Evolutionary conservation across 2,329 filamentous ascomycete species (phyloP).

Genomic region (Albifimbria verrucaria): DNA sequence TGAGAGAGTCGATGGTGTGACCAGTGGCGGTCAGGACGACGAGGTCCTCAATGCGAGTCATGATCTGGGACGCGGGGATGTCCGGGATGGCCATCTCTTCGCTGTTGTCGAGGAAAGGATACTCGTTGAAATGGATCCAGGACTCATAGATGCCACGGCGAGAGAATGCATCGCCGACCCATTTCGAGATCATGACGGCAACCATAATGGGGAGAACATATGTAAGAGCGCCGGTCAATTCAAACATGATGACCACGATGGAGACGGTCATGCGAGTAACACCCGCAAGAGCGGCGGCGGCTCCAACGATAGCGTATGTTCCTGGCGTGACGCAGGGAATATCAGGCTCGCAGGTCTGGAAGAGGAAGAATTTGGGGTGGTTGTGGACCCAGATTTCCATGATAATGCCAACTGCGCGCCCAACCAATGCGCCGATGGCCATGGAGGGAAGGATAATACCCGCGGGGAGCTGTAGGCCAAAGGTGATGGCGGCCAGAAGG

Average conservation of each 20-base stretch:
- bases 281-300: slow-evolving; percentile 88
- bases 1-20: slow-evolving; percentile 78
- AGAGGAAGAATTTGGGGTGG: slow-evolving; percentile 73
- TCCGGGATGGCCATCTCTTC: slow-evolving; percentile 80
- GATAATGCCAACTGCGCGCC: slow-evolving; percentile 83
- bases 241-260: slow-evolving; percentile 99
- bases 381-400: slow-evolving; percentile 84
- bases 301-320: slow-evolving; percentile 94
- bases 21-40: slow-evolving; percentile 82
- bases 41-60: slow-evolving; percentile 90
- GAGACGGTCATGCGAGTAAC: slow-evolving; percentile 96
- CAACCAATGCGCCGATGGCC: slow-evolving; percentile 88
- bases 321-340: slow-evolving; percentile 86
- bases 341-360: slow-evolving; percentile 79
- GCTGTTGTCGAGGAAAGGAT: slow-evolving; percentile 90
- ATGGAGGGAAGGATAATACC: slow-evolving; percentile 96
- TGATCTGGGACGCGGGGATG: slow-evolving; percentile 80
- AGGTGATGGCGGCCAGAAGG: slow-evolving; percentile 81
- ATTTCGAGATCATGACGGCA: slow-evolving; percentile 96
- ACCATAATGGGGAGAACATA: slow-evolving; percentile 99
- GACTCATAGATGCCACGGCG: slow-evolving; percentile 93
- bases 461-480: slow-evolving; percentile 89
- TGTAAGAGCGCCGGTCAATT: slow-evolving; percentile 90
- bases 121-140: slow-evolving; percentile 95
- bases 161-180: slow-evolving; percentile 94